Evolutionary conservation across 2,329 filamentous ascomycete species (phyloP).

Genomic region (Cadophora gregata): DNA sequence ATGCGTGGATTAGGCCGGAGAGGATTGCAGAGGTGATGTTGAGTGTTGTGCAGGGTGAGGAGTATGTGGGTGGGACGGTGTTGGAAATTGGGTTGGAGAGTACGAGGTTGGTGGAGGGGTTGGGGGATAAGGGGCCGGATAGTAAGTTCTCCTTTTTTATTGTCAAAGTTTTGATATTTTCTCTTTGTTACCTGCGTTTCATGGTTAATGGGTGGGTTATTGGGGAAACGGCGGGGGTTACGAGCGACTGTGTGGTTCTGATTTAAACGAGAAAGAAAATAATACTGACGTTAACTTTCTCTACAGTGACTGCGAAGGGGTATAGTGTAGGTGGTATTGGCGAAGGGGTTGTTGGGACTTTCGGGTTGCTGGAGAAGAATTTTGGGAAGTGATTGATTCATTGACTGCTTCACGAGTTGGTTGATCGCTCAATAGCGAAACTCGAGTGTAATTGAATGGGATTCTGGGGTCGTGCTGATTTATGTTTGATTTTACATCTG

Average conservation of each 20-base stretch:
- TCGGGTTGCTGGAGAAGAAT: slow-evolving; percentile 23
- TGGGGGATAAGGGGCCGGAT: slow-evolving; percentile 45
- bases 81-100: slow-evolving; percentile 49
- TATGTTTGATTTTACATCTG: not conserved
- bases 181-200: not conserved
- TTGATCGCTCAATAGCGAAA: not conserved
- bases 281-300: not conserved
- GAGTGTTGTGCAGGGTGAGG: slow-evolving; percentile 43
- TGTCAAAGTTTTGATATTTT: not conserved
- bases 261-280: no score
- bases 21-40: slow-evolving; percentile 53
- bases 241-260: no score
- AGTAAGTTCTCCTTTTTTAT: not conserved
- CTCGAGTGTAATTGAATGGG: not conserved
- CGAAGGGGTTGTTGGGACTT: slow-evolving; percentile 13
- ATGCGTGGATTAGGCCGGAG: slow-evolving; percentile 49
- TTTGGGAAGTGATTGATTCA: slow-evolving; percentile 21
- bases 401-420: not conserved
- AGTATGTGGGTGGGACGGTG: slow-evolving; percentile 48
- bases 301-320: slow-evolving; percentile 4
- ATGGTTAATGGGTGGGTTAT: no score
- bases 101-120: slow-evolving; percentile 44
- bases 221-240: no score
- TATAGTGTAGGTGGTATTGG: slow-evolving; percentile 19
- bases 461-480: not conserved